These are phyloP conservation scores for Goniomonas avonlea DNA, from an alignment of 78 protist species.

Conservation along the genomic window DNA sequence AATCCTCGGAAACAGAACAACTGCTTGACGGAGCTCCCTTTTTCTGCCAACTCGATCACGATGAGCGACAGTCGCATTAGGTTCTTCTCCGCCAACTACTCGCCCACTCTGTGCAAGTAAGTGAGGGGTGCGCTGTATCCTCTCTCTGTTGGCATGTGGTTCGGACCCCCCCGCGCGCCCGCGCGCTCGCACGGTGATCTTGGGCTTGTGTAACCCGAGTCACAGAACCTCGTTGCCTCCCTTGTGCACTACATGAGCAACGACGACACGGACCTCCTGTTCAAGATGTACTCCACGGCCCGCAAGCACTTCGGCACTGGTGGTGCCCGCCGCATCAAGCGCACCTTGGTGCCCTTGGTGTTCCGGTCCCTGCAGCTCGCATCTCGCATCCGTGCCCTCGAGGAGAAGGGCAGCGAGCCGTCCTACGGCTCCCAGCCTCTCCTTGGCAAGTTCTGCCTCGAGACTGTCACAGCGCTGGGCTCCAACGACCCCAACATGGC, in stretches of 20 bases:
- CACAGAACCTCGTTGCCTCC: neutral
- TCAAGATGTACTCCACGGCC: conserved; percentile 10
- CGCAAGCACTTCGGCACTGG: conserved; percentile 28
- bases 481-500: conserved; percentile 38
- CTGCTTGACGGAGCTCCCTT: too few relatives aligned
- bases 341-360: conserved; percentile 32
- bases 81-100: too few relatives aligned
- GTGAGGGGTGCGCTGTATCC: too few relatives aligned
- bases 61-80: too few relatives aligned
- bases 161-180: too few relatives aligned
- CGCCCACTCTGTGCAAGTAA: too few relatives aligned
- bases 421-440: conserved; percentile 18
- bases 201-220: too few relatives aligned
- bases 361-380: conserved; percentile 1
- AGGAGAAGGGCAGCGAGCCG: neutral
- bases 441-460: conserved; percentile 45
- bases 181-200: too few relatives aligned
- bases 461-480: conserved; percentile 48
- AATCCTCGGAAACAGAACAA: too few relatives aligned
- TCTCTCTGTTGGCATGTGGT: too few relatives aligned
- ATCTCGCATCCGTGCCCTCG: neutral
- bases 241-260: neutral
- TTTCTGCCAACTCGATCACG: too few relatives aligned
- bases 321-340: conserved; percentile 14
- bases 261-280: neutral